A percentile compares a stretch with the other conserved stretches of the same genome.
Conservation (phyloP, 2,329 filamentous ascomycete genomes). For the Hortaea werneckii region DNA sequence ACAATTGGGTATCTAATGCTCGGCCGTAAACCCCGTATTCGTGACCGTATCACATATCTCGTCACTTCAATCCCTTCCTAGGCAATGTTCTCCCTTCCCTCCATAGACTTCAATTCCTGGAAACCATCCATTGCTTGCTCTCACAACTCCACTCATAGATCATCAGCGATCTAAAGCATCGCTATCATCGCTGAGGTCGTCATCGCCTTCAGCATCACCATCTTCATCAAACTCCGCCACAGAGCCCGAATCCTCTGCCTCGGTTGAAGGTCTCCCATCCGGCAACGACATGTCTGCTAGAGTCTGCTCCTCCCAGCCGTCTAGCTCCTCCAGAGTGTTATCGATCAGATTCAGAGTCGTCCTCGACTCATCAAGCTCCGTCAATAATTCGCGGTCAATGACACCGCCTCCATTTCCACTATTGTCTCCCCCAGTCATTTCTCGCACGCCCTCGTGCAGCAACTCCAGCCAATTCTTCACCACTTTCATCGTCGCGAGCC, state of each 20-base stretch:
- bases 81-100: too few species aligned
- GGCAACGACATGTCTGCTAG: neutral
- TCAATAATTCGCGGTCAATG: neutral
- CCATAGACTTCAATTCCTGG: too few species aligned
- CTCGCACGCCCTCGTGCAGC: neutral
- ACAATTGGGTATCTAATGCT: too few species aligned
- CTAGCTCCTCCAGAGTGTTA: constrained; percentile 2
- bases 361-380: constrained; percentile 6
- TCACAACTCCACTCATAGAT: too few species aligned
- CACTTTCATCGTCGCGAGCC: neutral
- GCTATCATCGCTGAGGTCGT: neutral
- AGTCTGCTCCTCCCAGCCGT: constrained; percentile 1
- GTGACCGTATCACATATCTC: too few species aligned
- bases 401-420: neutral
- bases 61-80: too few species aligned
- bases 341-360: neutral
- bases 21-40: too few species aligned
- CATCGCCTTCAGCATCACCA: neutral
- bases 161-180: neutral
- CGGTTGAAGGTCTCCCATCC: neutral
- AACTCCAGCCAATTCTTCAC: neutral
- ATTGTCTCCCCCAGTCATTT: neutral
- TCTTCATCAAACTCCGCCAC: neutral
- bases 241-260: neutral
- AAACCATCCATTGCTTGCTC: too few species aligned